Conservation (phyloP, 345 rosid species). For the Streptanthus diversifolius region DNA sequence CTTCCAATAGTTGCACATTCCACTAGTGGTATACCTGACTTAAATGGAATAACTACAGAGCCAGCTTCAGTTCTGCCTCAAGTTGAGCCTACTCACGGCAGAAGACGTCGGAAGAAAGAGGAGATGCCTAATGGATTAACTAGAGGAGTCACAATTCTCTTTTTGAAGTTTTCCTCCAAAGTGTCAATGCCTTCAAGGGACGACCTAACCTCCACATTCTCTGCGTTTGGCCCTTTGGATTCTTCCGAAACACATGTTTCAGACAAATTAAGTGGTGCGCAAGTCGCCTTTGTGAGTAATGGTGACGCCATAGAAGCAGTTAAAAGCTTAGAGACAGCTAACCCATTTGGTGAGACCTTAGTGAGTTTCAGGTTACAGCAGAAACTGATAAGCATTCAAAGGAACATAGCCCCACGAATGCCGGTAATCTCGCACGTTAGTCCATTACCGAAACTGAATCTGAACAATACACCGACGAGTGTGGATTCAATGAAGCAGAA, state of each 20-base stretch:
- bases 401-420: conserved; percentile 22
- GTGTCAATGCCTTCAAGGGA: conserved; percentile 65
- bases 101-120: conserved; percentile 45
- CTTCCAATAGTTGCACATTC: conserved; percentile 11
- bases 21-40: conserved; percentile 49
- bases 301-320: conserved; percentile 59
- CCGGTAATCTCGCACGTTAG: conserved; percentile 36
- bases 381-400: conserved; percentile 23
- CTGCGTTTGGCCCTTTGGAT: conserved; percentile 66
- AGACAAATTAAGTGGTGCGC: conserved; percentile 48
- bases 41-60: conserved; percentile 49
- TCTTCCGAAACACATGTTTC: conserved; percentile 47
- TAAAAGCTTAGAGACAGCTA: conserved; percentile 52
- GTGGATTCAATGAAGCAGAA: conserved; percentile 72
- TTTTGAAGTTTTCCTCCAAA: conserved; percentile 58
- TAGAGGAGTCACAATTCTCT: conserved; percentile 52
- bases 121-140: conserved; percentile 39
- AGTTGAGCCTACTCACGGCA: conserved; percentile 37
- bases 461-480: conserved; percentile 43
- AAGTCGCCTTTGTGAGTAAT: conserved; percentile 51
- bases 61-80: conserved; percentile 25
- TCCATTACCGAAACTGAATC: conserved; percentile 27
- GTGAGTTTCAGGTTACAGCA: conserved; percentile 44
- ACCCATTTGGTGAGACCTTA: conserved; percentile 54
- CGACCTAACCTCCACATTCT: conserved; percentile 46